phyloP scores from a whole-genome alignment of 169 alveolate species.

The Cystoisospora suis region DNA sequence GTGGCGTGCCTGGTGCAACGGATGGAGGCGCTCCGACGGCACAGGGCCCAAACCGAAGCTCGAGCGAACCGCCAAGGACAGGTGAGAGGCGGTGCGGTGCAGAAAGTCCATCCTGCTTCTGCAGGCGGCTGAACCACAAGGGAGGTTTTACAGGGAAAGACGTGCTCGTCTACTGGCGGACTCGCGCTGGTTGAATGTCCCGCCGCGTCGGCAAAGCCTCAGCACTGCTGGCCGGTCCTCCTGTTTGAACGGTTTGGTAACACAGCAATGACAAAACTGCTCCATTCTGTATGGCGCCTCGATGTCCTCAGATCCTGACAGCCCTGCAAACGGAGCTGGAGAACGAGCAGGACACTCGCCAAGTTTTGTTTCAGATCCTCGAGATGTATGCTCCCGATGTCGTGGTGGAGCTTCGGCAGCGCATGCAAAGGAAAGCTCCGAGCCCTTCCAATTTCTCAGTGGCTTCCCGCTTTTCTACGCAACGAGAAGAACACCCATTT shows the following conservation, averaged over 20 bases:
- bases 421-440: conserved; percentile 22
- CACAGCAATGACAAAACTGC: no score
- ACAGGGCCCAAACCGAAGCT: conserved; percentile 1
- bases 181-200: no score
- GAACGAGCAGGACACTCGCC: neutral
- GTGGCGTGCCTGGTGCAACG: conserved; percentile 16
- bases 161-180: no score
- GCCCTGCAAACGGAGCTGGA: conserved; percentile 1
- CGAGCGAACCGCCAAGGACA: neutral
- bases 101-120: neutral
- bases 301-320: neutral
- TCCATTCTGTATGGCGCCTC: no score
- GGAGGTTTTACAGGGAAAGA: no score
- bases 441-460: neutral
- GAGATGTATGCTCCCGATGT: neutral
- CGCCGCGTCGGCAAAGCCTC: no score
- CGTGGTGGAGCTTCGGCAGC: conserved; percentile 15
- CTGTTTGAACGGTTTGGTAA: no score
- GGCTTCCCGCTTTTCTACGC: neutral
- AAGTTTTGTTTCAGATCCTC: neutral
- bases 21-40: conserved; percentile 26
- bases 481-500: no score
- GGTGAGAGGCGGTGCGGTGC: neutral
- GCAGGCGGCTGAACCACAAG: no score
- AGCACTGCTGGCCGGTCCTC: no score